These are phyloP conservation scores for Aspergillus chevalieri DNA, from an alignment of 2,329 filamentous ascomycete genomes.

Conservation along the genomic window DNA sequence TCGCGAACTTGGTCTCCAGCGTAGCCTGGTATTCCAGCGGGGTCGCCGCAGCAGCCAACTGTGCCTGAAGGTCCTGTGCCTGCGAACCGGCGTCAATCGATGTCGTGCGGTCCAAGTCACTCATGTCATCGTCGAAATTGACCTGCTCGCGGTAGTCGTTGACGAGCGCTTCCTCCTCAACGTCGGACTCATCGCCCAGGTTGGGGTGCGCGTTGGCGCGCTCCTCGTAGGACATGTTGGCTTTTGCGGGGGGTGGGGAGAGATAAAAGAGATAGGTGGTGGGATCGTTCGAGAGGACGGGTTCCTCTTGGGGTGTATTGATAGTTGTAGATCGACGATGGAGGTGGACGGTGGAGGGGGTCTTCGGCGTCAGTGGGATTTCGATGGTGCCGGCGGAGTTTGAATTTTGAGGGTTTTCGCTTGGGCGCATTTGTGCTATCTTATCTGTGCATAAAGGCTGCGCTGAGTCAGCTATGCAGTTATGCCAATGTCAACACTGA, in stretches of 20 bases:
- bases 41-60: constrained; percentile 84
- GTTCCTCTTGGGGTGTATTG: background rate
- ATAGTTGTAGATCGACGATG: constrained; percentile 10
- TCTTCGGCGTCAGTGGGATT: constrained; percentile 32
- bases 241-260: background rate
- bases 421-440: constrained; percentile 40
- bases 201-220: constrained; percentile 37
- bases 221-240: constrained; percentile 42
- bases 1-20: constrained; percentile 94
- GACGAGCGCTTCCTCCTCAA: constrained; percentile 91
- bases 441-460: constrained; percentile 31
- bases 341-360: constrained; percentile 12
- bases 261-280: constrained; percentile 12
- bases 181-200: constrained; percentile 76
- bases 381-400: constrained; percentile 24
- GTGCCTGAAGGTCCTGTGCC: constrained; percentile 86
- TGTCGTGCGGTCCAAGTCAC: constrained; percentile 69
- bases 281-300: constrained; percentile 3
- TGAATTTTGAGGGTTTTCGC: constrained; percentile 44
- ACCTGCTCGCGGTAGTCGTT: constrained; percentile 96
- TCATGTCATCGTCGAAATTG: constrained; percentile 82
- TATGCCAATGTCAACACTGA: background rate
- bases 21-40: constrained; percentile 94
- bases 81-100: constrained; percentile 66
- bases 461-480: constrained; percentile 27